These are phyloP conservation scores for Mycosphaerella arachidis DNA, from an alignment of 2,329 filamentous ascomycete genomes.

Conservation along the genomic window DNA sequence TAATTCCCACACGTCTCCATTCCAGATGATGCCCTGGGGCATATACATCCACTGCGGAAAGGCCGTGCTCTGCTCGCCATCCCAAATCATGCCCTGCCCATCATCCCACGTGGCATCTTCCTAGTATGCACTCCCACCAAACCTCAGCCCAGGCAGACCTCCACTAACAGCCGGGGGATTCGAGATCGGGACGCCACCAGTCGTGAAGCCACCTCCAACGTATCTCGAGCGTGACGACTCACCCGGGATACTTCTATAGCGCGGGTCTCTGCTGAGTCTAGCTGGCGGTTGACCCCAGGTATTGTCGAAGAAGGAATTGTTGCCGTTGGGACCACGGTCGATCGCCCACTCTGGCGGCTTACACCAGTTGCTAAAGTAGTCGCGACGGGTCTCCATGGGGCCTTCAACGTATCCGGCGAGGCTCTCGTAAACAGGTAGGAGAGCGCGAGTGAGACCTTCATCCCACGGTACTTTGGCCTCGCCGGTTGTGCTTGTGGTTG, in stretches of 20 bases:
- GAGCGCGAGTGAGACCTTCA: constrained; percentile 30
- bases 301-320: constrained; percentile 40
- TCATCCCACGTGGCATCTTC: neutral
- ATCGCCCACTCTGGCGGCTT: constrained; percentile 37
- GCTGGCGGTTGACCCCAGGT: constrained; percentile 36
- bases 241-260: constrained; percentile 28
- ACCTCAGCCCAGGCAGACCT: neutral
- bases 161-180: neutral
- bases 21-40: neutral
- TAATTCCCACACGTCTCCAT: neutral
- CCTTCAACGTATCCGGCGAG: constrained; percentile 40
- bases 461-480: neutral
- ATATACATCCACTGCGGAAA: neutral
- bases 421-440: constrained; percentile 42
- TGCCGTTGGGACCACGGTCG: constrained; percentile 35
- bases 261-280: constrained; percentile 35
- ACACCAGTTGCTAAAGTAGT: constrained; percentile 41
- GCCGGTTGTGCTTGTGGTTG: constrained; percentile 10
- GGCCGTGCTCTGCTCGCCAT: neutral
- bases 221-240: constrained; percentile 5
- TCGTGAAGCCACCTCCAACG: neutral
- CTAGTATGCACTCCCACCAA: neutral
- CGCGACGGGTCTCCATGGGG: constrained; percentile 29
- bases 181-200: neutral
- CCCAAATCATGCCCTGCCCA: neutral